phyloP scores from a whole-genome alignment of 306 rosid species.

The Abrus precatorius region DNA sequence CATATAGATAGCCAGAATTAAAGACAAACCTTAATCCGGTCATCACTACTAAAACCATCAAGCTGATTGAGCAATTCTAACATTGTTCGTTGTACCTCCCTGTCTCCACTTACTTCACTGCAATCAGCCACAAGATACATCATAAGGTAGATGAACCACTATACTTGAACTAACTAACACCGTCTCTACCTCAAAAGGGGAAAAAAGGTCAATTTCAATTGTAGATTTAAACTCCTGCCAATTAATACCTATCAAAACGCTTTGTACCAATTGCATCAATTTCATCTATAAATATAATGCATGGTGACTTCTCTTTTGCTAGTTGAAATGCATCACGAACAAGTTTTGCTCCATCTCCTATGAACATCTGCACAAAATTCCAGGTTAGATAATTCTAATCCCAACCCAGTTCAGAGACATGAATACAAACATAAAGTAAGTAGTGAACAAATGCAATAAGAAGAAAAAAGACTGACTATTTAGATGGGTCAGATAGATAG shows the following conservation, averaged over 20 bases:
- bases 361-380: conserved; percentile 72
- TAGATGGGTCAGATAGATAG: conserved; percentile 9
- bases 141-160: conserved; percentile 41
- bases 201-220: neutral
- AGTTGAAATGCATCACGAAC: conserved; percentile 96
- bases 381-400: conserved; percentile 20
- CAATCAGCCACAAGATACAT: conserved; percentile 44
- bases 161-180: conserved; percentile 13
- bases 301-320: conserved; percentile 97
- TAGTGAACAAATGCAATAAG: conserved; percentile 17
- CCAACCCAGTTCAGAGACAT: neutral
- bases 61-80: conserved; percentile 94
- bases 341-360: conserved; percentile 98
- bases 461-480: neutral
- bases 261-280: conserved; percentile 98
- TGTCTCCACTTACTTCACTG: conserved; percentile 98
- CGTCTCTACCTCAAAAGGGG: neutral
- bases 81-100: conserved; percentile 99
- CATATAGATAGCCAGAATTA: neutral
- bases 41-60: conserved; percentile 96
- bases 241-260: conserved; percentile 90
- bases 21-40: conserved; percentile 82
- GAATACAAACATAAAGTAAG: conserved; percentile 16
- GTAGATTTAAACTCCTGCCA: conserved; percentile 22
- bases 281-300: conserved; percentile 97